Conservation (phyloP, 495 filamentous ascomycete genomes). For the Neurospora sp. region DNA sequence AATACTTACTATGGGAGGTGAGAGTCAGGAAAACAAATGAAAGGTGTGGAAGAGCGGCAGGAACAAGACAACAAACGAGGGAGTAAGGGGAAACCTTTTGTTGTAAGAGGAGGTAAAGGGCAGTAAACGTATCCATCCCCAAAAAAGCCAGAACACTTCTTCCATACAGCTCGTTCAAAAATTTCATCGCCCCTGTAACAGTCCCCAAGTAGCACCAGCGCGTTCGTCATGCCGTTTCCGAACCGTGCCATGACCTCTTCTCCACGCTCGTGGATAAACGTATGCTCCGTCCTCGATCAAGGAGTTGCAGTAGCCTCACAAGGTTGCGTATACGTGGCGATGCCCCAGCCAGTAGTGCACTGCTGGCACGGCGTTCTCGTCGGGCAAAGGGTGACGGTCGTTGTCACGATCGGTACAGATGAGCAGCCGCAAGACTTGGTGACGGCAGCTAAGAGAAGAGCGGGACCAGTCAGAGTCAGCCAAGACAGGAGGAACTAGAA, state of each 20-base stretch:
- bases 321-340: neutral
- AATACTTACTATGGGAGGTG: too few species aligned
- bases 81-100: too few species aligned
- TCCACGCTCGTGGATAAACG: too few species aligned
- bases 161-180: neutral
- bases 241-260: too few species aligned
- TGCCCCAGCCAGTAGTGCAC: conserved; percentile 9
- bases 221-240: neutral
- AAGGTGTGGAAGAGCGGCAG: too few species aligned
- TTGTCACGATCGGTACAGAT: conserved; percentile 4
- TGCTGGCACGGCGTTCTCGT: conserved; percentile 8
- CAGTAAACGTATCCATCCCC: too few species aligned
- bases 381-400: conserved; percentile 14
- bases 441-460: neutral
- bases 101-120: too few species aligned
- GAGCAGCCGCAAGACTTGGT: conserved; percentile 15
- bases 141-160: too few species aligned
- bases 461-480: neutral
- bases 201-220: neutral
- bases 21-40: too few species aligned
- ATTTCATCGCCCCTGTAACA: neutral
- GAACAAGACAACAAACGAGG: too few species aligned
- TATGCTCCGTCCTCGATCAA: neutral
- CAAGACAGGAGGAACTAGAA: neutral
- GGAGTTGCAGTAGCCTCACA: neutral